Base-by-base conservation (phyloP, 306 rosid species). In the Acacia confusa region DNA sequence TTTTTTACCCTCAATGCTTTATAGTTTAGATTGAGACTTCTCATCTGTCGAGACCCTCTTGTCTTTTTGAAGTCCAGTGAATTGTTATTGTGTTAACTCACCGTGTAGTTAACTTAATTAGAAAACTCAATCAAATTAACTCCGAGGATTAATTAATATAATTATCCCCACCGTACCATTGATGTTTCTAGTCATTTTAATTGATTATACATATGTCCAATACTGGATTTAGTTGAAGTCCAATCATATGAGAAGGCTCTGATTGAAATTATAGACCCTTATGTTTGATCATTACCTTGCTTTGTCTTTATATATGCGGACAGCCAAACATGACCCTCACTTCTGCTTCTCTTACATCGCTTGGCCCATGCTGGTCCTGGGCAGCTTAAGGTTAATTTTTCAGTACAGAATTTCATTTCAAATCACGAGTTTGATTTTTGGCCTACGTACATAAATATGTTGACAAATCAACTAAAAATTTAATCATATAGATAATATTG, bases 271-370 rank as follows among this genome's bases (percentile, higher is more conserved):
- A 47, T 47, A 47, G 19, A 47, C 52, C 17, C 0, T 58, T 32
- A 40, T 72, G 72, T 55, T 50, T 79, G 72, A 74, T 60, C 38
- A 41, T 38, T 52, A 74, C 75, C 41, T 43, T 78, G 30, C 5
- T 44, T 83, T 71, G 74, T 76, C 83, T 70, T 58, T 48, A 27
- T 72, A 63, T 22, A 57, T 74, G 69, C 40, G 64, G 68, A 38
- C 40, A 32, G 75, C 89, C 82, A 83, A 83, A 76, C 72, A 64
- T 55, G 36, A 74, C 4, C 40, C 4, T 28, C 58, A 48, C 88
- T 52, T 61, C 48, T 36, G 79, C 63, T 78, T 68, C 34, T 75
- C 79, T 79, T 60, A 58, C 74, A 40, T 32, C n/a, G 67, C 30
- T 61, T 47, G 70, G 55, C 22, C 25, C 60, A 14, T 45, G 60